A percentile compares a stretch with the other conserved stretches of the same genome.
Conservation (phyloP, 75 land plant genomes). For the Pinus albicaulis region DNA sequence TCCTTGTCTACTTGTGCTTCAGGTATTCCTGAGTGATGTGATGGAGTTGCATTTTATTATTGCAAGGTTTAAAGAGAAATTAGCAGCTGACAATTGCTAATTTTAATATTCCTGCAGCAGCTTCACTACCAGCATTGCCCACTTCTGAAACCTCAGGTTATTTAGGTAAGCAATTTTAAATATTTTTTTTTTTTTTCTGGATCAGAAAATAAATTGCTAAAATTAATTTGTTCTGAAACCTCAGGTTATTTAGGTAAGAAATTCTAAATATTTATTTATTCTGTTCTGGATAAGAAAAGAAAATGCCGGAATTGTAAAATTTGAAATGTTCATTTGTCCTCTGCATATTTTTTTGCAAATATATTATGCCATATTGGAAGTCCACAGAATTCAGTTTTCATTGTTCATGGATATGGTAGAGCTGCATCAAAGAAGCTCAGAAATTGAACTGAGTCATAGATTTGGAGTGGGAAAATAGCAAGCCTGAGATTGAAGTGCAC, state of each 20-base stretch:
- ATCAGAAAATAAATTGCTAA: no score
- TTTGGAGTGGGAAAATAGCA: no score
- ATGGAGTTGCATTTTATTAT: background rate
- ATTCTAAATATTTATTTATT: conserved; percentile 1
- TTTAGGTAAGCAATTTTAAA: conserved; percentile 20
- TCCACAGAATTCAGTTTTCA: no score
- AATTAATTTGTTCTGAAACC: conserved; percentile 13
- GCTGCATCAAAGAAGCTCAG: no score
- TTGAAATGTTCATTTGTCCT: no score
- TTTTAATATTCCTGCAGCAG: conserved; percentile 31
- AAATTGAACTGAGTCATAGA: no score
- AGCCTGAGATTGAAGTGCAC: no score
- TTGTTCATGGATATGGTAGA: no score
- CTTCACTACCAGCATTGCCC: conserved; percentile 63
- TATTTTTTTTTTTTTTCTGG: background rate
- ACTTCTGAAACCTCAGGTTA: conserved; percentile 24
- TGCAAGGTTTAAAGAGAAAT: background rate
- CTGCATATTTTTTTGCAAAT: no score
- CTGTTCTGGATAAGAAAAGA: no score
- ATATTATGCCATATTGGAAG: no score
- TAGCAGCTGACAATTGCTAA: background rate
- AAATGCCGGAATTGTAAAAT: no score
- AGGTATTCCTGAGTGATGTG: conserved; percentile 31
- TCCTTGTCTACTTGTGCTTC: conserved; percentile 77
- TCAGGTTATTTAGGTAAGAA: conserved; percentile 21